Evolutionary conservation across 2,329 filamentous ascomycete genomes (phyloP), one percentile per base, ranked within the genome.

Genomic region (Aschersonia sp.): DNA sequence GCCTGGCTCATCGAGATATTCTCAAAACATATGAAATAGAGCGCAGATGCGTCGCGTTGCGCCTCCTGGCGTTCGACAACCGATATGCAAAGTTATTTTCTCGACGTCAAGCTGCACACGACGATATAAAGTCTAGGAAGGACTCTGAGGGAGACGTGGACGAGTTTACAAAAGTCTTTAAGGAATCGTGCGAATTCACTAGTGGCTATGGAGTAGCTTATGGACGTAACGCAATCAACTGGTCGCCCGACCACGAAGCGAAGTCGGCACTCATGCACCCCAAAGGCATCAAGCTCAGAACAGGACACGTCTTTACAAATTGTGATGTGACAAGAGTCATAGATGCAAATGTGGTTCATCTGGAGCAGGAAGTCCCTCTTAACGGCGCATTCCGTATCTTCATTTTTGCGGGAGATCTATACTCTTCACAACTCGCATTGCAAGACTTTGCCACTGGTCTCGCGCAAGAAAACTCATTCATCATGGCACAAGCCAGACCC

Each of bases 61-160:
- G 78, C 9, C 75, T 95, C 0, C 73, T 95, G 10, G 73, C 83
- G 60, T 95, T 95, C 59, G 89, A 95, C 63, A 83, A 87, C 59
- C 82, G 81, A 59, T 95, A 95, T 60, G 87, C 89, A 46, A 88
- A 87, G 58, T 74, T 95, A 10, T 95, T 95, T 67, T 94, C 87
- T 9, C 74, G 87, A 56, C 77, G 83, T 29, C 78, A 81, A 7
- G 84, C 86, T 0, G 81, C 81, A 0, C 81, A 82, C 6, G 76
- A 75, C 49, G 84, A 89, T 60, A 83, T 90, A 8, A 74, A 79
- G 14, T 53, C 59, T 32, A 11, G n/a, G 7, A 58, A 60, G 41
- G 57, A 54, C 11, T 50, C 58, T 10, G 53, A 59, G 32, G 56
- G 56, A 5, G 54, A 51, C 32, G 71, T 79, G 44, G 89, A 89